These are phyloP conservation scores for Panus rudis DNA, from an alignment of 768 basidiomycete species.

Conservation along the genomic window DNA sequence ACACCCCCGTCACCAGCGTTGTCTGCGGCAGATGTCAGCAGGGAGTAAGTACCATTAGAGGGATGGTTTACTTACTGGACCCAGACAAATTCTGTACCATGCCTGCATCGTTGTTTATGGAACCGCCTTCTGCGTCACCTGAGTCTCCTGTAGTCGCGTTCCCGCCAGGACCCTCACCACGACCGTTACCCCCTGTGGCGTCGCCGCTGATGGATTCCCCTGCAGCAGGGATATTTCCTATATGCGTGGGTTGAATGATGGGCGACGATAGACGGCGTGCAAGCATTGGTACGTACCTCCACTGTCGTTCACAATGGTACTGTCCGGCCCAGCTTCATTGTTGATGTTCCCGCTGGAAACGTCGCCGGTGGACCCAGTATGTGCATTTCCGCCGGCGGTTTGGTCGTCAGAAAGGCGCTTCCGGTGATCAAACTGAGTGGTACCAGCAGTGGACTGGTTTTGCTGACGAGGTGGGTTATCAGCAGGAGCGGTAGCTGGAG, in stretches of 20 bases:
- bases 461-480: no score
- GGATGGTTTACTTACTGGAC: slow-evolving; percentile 5
- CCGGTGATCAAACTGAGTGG: no score
- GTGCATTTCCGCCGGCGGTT: slow-evolving; percentile 17
- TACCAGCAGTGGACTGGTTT: no score
- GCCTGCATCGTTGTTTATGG: slow-evolving; percentile 7
- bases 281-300: slow-evolving; percentile 4
- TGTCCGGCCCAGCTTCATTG: slow-evolving; percentile 4
- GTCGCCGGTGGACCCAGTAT: slow-evolving; percentile 12
- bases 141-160: slow-evolving; percentile 10
- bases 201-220: slow-evolving; percentile 6
- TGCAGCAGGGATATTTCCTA: background rate
- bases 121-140: slow-evolving; percentile 8
- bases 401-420: slow-evolving; percentile 11
- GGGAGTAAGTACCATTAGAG: background rate
- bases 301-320: slow-evolving; percentile 5
- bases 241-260: background rate
- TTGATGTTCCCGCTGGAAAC: slow-evolving; percentile 9
- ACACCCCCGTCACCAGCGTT: slow-evolving; percentile 8
- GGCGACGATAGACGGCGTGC: background rate
- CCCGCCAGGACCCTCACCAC: slow-evolving; percentile 8
- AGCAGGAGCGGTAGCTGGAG: no score
- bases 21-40: slow-evolving; percentile 5
- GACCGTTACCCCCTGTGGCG: slow-evolving; percentile 9
- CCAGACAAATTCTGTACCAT: slow-evolving; percentile 3